Conservation (phyloP, 2,329 filamentous ascomycete genomes). For the Simplicillium aogashimaense region DNA sequence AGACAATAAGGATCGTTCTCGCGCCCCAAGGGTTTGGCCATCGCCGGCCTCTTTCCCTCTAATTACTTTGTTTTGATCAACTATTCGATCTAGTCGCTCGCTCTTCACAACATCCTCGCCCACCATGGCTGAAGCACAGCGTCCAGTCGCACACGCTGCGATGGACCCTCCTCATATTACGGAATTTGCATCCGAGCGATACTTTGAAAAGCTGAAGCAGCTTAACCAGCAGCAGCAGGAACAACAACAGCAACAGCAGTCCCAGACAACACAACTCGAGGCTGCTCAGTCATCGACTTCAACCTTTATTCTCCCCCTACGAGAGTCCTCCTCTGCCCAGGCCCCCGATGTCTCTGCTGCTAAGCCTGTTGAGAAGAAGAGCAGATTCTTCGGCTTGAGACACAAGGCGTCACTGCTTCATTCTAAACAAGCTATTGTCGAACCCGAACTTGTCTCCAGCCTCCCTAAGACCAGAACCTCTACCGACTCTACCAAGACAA, state of each 20-base stretch:
- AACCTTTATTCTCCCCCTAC: slow-evolving; percentile 40
- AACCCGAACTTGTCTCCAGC: slow-evolving; percentile 8
- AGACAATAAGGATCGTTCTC: too few species aligned
- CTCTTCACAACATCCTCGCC: slow-evolving; percentile 7
- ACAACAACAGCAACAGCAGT: slow-evolving; percentile 10
- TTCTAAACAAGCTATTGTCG: slow-evolving; percentile 18
- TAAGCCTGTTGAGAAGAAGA: slow-evolving; percentile 26
- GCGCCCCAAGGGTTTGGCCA: too few species aligned
- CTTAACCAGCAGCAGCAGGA: slow-evolving; percentile 33
- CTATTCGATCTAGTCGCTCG: slow-evolving; percentile 11
- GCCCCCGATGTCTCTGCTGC: slow-evolving; percentile 19
- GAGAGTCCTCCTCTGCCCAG: slow-evolving; percentile 25
- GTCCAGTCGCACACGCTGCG: slow-evolving; percentile 15
- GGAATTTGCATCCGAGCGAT: slow-evolving; percentile 57
- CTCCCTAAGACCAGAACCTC: slow-evolving; percentile 12
- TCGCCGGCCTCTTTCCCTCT: neutral
- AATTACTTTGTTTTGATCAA: too few species aligned
- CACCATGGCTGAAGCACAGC: slow-evolving; percentile 22
- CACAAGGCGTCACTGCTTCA: slow-evolving; percentile 26
- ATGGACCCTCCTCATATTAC: slow-evolving; percentile 56
- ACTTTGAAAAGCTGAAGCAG: slow-evolving; percentile 52
- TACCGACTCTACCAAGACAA: slow-evolving; percentile 19
- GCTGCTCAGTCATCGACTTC: slow-evolving; percentile 19
- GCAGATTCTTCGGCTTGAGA: slow-evolving; percentile 30
- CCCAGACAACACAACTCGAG: slow-evolving; percentile 9